phyloP scores from a whole-genome alignment of 805 yeast species.

The Zygoascus biomembranicola region DNA sequence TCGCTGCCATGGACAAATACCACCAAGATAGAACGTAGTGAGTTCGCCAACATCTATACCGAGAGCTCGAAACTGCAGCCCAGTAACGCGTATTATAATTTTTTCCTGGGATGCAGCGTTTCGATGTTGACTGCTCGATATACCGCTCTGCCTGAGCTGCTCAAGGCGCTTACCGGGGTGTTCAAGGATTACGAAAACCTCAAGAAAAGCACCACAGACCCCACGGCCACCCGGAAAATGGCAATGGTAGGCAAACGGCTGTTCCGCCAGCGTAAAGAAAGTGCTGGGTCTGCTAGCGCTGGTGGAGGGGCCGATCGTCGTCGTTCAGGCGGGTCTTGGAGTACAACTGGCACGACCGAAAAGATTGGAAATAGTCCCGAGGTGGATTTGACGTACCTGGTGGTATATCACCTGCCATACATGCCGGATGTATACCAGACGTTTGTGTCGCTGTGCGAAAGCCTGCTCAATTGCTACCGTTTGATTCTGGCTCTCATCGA shows the following conservation, averaged over 20 bases:
- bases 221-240: background rate
- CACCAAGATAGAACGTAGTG: background rate
- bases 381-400: conserved; percentile 14
- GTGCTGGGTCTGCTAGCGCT: background rate
- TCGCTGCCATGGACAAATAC: background rate
- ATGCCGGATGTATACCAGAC: conserved; percentile 23
- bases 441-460: conserved; percentile 19
- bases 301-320: background rate
- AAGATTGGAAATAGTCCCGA: background rate
- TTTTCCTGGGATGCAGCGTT: background rate
- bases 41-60: background rate
- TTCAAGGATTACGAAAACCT: conserved; percentile 1
- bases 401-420: conserved; percentile 20
- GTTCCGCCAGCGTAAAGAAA: background rate
- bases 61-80: background rate
- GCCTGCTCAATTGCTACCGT: conserved; percentile 16
- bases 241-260: background rate
- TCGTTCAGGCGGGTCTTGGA: background rate
- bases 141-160: background rate
- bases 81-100: background rate
- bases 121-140: background rate
- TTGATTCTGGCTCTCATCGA: conserved; percentile 9
- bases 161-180: conserved; percentile 1
- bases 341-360: background rate
- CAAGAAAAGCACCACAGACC: background rate